Conservation (phyloP, 306 rosid genomes). For the Vigna reflexopilosa region DNA sequence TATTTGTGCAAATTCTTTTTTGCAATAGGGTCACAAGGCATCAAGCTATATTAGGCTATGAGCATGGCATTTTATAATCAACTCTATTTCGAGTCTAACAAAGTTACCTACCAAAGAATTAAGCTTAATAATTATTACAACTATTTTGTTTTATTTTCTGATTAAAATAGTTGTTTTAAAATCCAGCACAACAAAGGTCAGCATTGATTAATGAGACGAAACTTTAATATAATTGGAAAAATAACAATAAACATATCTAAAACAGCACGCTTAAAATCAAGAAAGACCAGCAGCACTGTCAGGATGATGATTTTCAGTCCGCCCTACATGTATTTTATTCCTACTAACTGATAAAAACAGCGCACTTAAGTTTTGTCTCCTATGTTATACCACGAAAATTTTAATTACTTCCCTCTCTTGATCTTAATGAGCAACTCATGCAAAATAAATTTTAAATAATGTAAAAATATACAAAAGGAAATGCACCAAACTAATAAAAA, state of each 20-base stretch:
- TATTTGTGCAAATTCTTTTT: neutral
- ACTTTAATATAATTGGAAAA: neutral
- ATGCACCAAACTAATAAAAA: slow-evolving; percentile 58
- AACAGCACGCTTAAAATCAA: neutral
- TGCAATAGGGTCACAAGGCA: neutral
- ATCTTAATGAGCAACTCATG: slow-evolving; percentile 46
- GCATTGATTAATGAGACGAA: neutral
- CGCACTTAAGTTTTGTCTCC: neutral
- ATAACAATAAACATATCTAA: neutral
- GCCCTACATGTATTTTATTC: no score
- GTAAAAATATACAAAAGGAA: slow-evolving; percentile 56
- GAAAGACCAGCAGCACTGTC: no score
- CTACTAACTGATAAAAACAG: neutral
- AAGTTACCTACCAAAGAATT: neutral
- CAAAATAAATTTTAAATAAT: slow-evolving; percentile 52
- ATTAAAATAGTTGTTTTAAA: neutral
- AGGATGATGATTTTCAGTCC: no score
- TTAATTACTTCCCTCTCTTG: slow-evolving; percentile 27
- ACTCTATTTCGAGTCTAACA: neutral
- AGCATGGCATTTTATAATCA: neutral
- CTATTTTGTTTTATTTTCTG: neutral
- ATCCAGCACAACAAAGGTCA: neutral
- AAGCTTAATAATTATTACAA: neutral
- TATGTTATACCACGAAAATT: slow-evolving; percentile 15
- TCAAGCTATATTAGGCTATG: neutral